These are phyloP conservation scores for Pyrus betulifolia DNA, from an alignment of 306 rosid species.

Conservation along the genomic window DNA sequence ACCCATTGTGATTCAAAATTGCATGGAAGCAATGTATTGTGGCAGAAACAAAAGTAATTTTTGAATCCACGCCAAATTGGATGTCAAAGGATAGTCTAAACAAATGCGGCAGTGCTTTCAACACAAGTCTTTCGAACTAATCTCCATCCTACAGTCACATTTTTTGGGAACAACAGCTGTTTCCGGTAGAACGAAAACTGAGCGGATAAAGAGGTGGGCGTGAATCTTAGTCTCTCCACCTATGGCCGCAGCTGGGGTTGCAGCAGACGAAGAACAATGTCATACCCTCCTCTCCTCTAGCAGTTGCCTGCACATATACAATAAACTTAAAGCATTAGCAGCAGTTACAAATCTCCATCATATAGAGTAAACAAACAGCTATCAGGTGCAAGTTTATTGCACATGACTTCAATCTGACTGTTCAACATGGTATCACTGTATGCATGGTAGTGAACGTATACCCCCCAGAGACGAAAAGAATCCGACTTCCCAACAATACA, in stretches of 20 bases:
- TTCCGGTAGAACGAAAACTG: not conserved
- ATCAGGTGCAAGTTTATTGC: not conserved
- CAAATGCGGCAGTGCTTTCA: not conserved
- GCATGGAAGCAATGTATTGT: not conserved
- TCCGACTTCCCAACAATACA: not conserved
- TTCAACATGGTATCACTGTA: not conserved
- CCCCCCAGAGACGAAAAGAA: not conserved
- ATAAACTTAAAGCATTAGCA: constrained; percentile 1
- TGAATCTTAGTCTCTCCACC: constrained; percentile 52
- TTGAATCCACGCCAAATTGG: not conserved
- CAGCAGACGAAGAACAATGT: constrained; percentile 73
- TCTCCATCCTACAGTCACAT: not conserved
- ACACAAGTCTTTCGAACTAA: not conserved
- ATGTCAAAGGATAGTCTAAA: not conserved
- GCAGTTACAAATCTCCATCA: not conserved
- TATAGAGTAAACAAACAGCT: not conserved
- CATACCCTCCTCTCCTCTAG: constrained; percentile 78
- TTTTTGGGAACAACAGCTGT: not conserved
- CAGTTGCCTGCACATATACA: constrained; percentile 45
- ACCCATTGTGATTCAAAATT: not conserved
- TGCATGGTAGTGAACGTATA: not conserved
- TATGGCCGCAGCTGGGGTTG: constrained; percentile 68
- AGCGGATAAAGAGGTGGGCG: not conserved
- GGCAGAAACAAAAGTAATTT: not conserved
- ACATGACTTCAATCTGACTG: not conserved